Evolutionary conservation across 306 rosid species (phyloP), one percentile per base, ranked within the genome.

Genomic region (Begonia peltatifolia): DNA sequence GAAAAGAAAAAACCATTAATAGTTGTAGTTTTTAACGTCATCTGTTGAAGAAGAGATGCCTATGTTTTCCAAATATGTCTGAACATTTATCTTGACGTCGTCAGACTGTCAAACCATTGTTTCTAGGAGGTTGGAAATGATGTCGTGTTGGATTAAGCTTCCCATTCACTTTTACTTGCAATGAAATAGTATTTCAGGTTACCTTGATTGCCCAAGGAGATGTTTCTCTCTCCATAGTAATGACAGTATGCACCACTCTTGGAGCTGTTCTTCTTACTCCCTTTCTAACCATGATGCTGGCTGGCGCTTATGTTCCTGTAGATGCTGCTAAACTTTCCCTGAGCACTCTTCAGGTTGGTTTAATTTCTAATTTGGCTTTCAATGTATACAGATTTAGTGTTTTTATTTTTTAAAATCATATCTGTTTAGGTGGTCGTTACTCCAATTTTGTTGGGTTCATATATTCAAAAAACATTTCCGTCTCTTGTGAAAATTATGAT

Each of bases 201-300:
- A 68, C 79, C 38, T 64, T 74, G 20, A 68, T 74, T 56, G 74
- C 79, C 61, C 65, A 38, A 64, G 79, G 79, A 44, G 79, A 68
- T 54, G 79, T 74, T 53, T 68, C 79, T 47, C 57, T 74, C 63
- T 74, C 79, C 59, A 64, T 74, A 60, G 71, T 74, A 11, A 50
- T 74, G 79, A 74, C 79, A 3, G 55, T 54, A 11, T 74, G 79
- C 74, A 74, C 79, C 25, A 74, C 79, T 49, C 54, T 74, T 36
- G 74, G 68, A 50, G 79, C 74, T 1, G 74, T 74, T 12, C 35
- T 64, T 55, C 41, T 74, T 38, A 74, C 79, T 47, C 79, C 79
- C 42, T 44, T 74, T 10, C 60, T 74, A 10, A 74, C 74, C 42
- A 74, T 59, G 60, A 43, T 41, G 18, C 57, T 74, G 14, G 79